Percentiles rank a stretch among this genome's conserved stretches.
These are phyloP conservation scores for Linnemannia exigua DNA, from an alignment of 192 early-diverging fungal species.

Conservation along the genomic window DNA sequence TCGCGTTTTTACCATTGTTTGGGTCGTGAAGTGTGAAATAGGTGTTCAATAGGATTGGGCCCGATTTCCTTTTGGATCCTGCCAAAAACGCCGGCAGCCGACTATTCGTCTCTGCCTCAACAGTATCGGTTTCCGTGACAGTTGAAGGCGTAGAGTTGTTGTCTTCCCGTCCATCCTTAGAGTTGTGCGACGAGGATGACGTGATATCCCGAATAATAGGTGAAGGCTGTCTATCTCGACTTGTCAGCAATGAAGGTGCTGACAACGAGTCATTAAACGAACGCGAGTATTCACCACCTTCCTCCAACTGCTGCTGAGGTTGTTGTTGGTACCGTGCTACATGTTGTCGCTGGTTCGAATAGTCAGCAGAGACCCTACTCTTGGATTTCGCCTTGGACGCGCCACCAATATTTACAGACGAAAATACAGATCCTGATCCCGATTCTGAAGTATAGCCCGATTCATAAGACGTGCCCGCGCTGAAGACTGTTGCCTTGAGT, in stretches of 20 bases:
- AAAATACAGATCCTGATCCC: constrained; percentile 2
- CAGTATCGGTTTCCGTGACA: neutral
- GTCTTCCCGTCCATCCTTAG: neutral
- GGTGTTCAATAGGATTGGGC: constrained; percentile 56
- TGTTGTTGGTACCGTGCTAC: neutral
- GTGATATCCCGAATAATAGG: neutral
- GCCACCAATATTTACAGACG: neutral
- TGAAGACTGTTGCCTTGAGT: constrained; percentile 46
- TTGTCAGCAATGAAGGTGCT: neutral
- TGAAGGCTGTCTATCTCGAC: constrained; percentile 22
- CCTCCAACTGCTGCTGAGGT: neutral
- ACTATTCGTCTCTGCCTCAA: neutral
- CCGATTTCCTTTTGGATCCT: neutral
- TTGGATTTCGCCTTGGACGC: constrained; percentile 7
- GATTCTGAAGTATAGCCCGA: constrained; percentile 34
- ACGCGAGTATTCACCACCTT: constrained; percentile 5
- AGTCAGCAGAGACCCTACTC: constrained; percentile 17
- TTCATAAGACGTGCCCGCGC: constrained; percentile 20
- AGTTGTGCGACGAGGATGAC: neutral
- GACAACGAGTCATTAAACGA: constrained; percentile 2
- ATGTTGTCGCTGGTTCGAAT: neutral
- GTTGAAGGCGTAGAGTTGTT: neutral
- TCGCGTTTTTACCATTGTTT: constrained; percentile 38
- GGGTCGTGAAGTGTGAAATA: constrained; percentile 60
- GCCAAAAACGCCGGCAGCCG: constrained; percentile 28